A percentile compares a stretch with the other conserved stretches of the same genome.
Conservation (phyloP, 176 grass and related monocot genomes). For the Hsuehochloa calcarea region DNA sequence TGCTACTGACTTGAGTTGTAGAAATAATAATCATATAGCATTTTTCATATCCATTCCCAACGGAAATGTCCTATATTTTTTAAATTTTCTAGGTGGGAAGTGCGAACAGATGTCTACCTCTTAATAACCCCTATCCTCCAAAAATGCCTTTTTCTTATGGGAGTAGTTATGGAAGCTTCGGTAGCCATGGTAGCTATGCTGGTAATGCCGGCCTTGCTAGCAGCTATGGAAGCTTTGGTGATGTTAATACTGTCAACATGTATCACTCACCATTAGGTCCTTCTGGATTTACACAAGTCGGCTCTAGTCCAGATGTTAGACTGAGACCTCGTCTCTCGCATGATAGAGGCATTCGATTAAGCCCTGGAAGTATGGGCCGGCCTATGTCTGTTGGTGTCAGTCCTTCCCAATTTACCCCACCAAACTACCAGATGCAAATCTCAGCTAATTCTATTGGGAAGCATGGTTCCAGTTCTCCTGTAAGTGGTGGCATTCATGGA, state of each 20-base stretch:
- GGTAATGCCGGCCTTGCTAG: conserved; percentile 65
- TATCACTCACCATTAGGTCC: conserved; percentile 75
- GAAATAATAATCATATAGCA: conserved; percentile 6
- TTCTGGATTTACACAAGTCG: conserved; percentile 76
- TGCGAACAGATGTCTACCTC: conserved; percentile 52
- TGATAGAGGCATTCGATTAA: conserved; percentile 77
- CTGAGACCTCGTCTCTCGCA: conserved; percentile 54
- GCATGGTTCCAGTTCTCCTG: conserved; percentile 71
- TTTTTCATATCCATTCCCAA: conserved; percentile 21
- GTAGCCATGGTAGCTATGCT: conserved; percentile 90
- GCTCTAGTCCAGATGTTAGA: conserved; percentile 76
- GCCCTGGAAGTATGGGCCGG: conserved; percentile 58
- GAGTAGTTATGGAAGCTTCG: conserved; percentile 87
- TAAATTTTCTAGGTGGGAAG: conserved; percentile 61
- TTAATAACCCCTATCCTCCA: conserved; percentile 64
- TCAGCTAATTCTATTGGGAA: conserved; percentile 59
- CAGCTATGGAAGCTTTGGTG: conserved; percentile 89
- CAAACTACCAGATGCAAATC: conserved; percentile 71
- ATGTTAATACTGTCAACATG: conserved; percentile 56
- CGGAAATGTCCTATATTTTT: background rate
- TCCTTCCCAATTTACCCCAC: conserved; percentile 90
- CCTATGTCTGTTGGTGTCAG: conserved; percentile 83
- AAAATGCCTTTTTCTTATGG: conserved; percentile 79
- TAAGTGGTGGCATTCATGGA: conserved; percentile 54
- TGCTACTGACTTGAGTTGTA: conserved; percentile 30